Base-by-base conservation (phyloP, 202 grass and related monocot genomes). In the Schoenoplectus tabernaemontani region DNA sequence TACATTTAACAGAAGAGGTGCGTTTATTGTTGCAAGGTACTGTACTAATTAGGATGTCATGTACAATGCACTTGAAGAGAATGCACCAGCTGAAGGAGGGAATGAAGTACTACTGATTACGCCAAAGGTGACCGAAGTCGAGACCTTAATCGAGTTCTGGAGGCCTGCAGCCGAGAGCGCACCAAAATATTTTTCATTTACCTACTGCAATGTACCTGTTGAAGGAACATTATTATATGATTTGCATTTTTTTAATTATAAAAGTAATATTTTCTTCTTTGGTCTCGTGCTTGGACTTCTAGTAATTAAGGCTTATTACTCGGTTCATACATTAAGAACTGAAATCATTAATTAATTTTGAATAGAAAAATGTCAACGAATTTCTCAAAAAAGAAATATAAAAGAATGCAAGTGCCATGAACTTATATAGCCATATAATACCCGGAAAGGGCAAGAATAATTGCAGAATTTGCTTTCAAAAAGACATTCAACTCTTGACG, bases 101-200 rank as follows among this genome's bases (percentile, higher is more conserved):
- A 37, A 87, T 38, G 85, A 90, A 3, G 78, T n/a, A n/a, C n/a
- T 77, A 53, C 67, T 87, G 0, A 96, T 65, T 9, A 96, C 82
- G 37, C 78, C 83, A 57, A 85, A 82, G 5, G 84, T 81, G 30
- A 96, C 90, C 11, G 93, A 86, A 9, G 93, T 96, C 1, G 93
- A 92, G 0, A 85, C 88, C 82, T 91, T 87, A 76, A 93, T 83
- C 73, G 4, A 3, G 62, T 19, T 38, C 38, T 69, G 10, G 3
- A 87, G 76, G 1, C 84, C 88, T 0, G 79, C 86, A 0, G 77
- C 48, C 16, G 56, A 4, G 0, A 93, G 84, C 0, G 91, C 82
- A 6, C 0, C 1, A 62, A 32, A 37, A 93, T 4, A 79, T 93
- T 93, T 24, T 73, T 32, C 88, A 94, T 94, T 71, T n/a, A n/a